These are phyloP conservation scores for Lactuca sativa DNA, from an alignment of 129 eudicot species.

Conservation along the genomic window DNA sequence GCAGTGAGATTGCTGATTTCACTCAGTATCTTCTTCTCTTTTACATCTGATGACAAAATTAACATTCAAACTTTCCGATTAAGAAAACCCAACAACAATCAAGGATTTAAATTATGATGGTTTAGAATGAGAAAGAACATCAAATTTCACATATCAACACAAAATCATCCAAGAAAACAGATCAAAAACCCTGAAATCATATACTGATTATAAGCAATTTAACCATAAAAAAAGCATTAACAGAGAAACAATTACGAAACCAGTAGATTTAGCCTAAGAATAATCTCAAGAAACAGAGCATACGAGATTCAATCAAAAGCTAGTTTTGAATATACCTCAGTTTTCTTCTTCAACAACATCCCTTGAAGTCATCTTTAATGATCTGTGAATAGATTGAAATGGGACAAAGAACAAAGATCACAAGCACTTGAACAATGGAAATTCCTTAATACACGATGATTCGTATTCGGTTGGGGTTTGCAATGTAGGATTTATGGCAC, in stretches of 20 bases:
- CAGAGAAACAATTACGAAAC: not conserved
- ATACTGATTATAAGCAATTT: not conserved
- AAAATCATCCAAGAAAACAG: not conserved
- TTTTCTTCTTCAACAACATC: slow-evolving; percentile 51
- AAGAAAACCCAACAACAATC: not conserved
- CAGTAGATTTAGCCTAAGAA: not conserved
- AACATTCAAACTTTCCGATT: not conserved
- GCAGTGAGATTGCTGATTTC: slow-evolving; percentile 79
- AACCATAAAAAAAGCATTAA: not conserved
- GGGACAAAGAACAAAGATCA: not conserved
- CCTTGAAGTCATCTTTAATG: slow-evolving; percentile 57
- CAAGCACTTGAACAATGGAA: not conserved
- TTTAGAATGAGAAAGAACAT: not conserved
- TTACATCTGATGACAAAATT: slow-evolving; percentile 32
- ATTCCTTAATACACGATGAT: not conserved
- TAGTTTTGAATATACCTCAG: slow-evolving; percentile 36
- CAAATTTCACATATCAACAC: not conserved
- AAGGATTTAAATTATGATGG: not conserved
- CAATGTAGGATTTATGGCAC: not conserved
- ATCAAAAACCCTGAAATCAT: not conserved
- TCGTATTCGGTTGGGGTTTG: not conserved
- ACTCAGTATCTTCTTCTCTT: slow-evolving; percentile 62
- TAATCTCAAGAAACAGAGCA: not conserved
- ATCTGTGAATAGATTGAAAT: slow-evolving; percentile 1
- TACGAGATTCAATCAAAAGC: not conserved